Conservation (phyloP, 495 filamentous ascomycete genomes). For the Xanthoparmelia taractica region DNA sequence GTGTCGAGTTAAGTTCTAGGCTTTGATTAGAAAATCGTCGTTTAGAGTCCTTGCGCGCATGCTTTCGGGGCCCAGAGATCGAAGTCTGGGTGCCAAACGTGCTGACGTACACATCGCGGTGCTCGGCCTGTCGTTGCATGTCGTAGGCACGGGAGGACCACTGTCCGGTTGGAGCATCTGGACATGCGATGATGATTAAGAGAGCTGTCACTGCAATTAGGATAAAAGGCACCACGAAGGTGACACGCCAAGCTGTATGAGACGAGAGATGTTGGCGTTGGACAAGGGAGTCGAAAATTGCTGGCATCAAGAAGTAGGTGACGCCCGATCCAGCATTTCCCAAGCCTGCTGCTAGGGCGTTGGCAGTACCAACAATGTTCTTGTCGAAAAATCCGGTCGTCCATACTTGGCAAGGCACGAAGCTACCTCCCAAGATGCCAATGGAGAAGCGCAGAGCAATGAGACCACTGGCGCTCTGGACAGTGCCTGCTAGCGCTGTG, state of each 20-base stretch:
- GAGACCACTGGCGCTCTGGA: constrained; percentile 60
- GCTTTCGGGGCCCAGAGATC: constrained; percentile 3
- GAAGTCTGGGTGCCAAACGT: constrained; percentile 6
- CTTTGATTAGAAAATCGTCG: constrained; percentile 1
- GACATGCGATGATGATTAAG: constrained; percentile 61
- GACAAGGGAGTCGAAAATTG: constrained; percentile 72
- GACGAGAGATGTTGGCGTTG: constrained; percentile 44
- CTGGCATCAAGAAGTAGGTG: constrained; percentile 85
- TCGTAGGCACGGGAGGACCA: constrained; percentile 46
- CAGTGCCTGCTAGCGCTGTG: constrained; percentile 71
- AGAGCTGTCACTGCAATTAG: constrained; percentile 59
- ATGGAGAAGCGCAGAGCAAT: constrained; percentile 81
- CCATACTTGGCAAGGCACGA: constrained; percentile 96
- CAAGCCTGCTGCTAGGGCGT: constrained; percentile 74
- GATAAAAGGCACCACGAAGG: constrained; percentile 78
- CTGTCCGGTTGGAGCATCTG: constrained; percentile 73
- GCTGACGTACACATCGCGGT: constrained; percentile 17
- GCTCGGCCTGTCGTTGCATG: constrained; percentile 20
- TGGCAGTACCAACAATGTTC: constrained; percentile 88
- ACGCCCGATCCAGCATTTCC: constrained; percentile 90
- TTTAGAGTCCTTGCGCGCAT: constrained; percentile 3
- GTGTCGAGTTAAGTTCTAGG: constrained; percentile 11
- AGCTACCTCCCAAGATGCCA: constrained; percentile 80
- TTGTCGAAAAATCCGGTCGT: constrained; percentile 93
- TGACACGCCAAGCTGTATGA: constrained; percentile 71